Evolutionary conservation across 306 rosid genomes (phyloP).

Genomic region (Mimosa bimucronata): DNA sequence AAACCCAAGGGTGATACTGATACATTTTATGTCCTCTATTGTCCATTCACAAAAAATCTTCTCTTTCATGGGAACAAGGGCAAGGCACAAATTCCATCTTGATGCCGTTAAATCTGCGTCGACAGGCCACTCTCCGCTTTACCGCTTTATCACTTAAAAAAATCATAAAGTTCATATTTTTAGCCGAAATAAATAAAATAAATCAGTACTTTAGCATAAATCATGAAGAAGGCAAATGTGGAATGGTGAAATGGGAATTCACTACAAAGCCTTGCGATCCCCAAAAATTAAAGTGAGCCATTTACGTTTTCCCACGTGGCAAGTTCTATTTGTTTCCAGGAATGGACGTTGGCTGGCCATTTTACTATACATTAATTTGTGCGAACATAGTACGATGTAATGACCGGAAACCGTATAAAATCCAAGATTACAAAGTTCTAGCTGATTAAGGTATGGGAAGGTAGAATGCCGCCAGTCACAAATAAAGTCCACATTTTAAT

Average conservation of each 20-base stretch:
- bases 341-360: background rate
- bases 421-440: background rate
- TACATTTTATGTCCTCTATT: constrained; percentile 2
- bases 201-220: background rate
- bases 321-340: background rate
- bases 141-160: background rate
- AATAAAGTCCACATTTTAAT: background rate
- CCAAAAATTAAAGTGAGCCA: background rate
- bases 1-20: background rate
- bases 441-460: background rate
- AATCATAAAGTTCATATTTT: background rate
- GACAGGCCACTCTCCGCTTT: background rate
- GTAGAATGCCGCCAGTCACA: background rate
- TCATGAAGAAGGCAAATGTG: background rate
- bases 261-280: background rate
- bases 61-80: constrained; percentile 30
- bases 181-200: background rate
- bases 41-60: background rate
- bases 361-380: too few species aligned
- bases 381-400: background rate
- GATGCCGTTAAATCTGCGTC: constrained; percentile 37
- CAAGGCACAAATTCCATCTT: constrained; percentile 53
- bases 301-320: background rate
- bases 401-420: background rate
- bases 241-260: background rate